Conservation (phyloP, 2,329 filamentous ascomycete genomes). For the Orbilia quercus region DNA sequence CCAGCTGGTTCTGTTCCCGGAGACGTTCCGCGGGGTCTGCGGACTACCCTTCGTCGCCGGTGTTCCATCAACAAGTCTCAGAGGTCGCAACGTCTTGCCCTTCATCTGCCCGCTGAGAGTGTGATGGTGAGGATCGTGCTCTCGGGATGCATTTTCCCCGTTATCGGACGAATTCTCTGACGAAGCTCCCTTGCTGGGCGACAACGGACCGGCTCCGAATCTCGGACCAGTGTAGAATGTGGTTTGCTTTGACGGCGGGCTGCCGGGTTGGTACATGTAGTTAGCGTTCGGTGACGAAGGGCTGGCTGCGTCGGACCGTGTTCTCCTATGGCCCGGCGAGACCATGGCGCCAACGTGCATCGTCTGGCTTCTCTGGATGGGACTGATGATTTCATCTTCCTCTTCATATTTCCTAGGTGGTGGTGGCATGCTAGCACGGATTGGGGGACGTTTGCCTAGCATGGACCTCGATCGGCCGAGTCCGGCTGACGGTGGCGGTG, state of each 20-base stretch:
- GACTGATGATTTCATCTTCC: conserved; percentile 43
- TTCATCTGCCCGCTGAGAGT: conserved; percentile 63
- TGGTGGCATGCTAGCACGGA: conserved; percentile 53
- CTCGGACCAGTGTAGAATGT: conserved; percentile 57
- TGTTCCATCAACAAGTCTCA: conserved; percentile 87
- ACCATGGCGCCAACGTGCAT: conserved; percentile 62
- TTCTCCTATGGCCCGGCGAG: conserved; percentile 63
- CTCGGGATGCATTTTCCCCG: conserved; percentile 31
- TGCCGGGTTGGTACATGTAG: conserved; percentile 57
- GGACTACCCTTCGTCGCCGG: conserved; percentile 44
- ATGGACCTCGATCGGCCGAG: conserved; percentile 58
- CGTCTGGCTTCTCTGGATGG: conserved; percentile 43
- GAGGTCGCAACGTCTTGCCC: conserved; percentile 81
- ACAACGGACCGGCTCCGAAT: conserved; percentile 53
- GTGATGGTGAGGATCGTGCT: conserved; percentile 66
- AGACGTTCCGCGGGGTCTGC: conserved; percentile 57
- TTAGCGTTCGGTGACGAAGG: conserved; percentile 50
- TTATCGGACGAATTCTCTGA: conserved; percentile 56
- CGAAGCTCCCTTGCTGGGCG: conserved; percentile 55
- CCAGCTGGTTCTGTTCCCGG: conserved; percentile 60
- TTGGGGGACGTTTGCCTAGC: conserved; percentile 54
- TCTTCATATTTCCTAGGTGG: conserved; percentile 29
- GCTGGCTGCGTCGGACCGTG: conserved; percentile 65
- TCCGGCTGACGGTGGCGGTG: conserved; percentile 58
- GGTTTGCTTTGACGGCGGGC: conserved; percentile 58